Evolutionary conservation across 2,329 filamentous ascomycete species (phyloP), one percentile per base, ranked within the genome.

Genomic region (Ophiostoma tasmaniense): DNA sequence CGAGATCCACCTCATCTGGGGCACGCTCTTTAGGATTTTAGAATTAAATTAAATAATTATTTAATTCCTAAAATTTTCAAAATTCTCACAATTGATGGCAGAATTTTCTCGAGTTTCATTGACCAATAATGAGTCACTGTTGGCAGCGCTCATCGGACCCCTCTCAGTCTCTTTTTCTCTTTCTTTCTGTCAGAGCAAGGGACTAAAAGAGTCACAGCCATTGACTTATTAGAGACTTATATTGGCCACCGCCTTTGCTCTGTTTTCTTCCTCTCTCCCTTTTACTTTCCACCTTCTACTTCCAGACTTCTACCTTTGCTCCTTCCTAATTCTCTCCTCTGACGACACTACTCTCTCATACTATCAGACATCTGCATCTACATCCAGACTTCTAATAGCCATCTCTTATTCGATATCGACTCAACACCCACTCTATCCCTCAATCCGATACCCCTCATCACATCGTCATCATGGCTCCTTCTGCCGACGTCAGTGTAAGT

Each of bases 91-190:
- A 42, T 13, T 45, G 20, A 42, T 66, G 67, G 67, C 67, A 66
- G 64, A 69, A 69, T 67, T 71, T 67, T 33, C 33, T 33, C 33
- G 33, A 33, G 33, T 33, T 33, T 72, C 67, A 73, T 71, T 72
- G 72, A 69, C 71, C 72, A 73, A 73, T 73, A 62, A 66, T 73
- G 72, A 72, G 50, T 73, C 71, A 73, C 67, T 20, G n/a, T 25
- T 28, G 20, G 17, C n/a, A 69, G 68, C 71, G 67, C 64, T 61
- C 59, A 69, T 72, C 71, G 70, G 71, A 71, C 62, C 62, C 35
- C 39, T 25, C 65, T 30, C 20, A 20, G 7, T 30, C 20, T 20
- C 11, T 45, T 45, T 13, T 6, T n/a, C n/a, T 55, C n/a, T 25
- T 7, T 25, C n/a, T 55, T 17, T 25, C 50, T 55, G 45, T n/a